phyloP scores from a whole-genome alignment of 169 alveolate species.

The Eimeria necatrix region DNA sequence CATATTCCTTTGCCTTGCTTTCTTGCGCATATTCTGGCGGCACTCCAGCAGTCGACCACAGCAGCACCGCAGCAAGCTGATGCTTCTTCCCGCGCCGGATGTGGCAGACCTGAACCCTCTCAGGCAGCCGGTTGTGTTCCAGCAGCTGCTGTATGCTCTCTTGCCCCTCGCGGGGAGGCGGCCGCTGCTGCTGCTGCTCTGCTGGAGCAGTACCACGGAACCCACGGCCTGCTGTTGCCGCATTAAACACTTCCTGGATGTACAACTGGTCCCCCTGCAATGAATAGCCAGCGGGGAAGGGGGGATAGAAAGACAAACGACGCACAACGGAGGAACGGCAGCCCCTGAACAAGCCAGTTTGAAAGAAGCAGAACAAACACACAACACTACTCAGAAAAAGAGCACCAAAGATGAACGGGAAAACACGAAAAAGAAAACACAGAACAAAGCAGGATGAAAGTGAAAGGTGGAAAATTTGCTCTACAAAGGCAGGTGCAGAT shows the following conservation, averaged over 20 bases:
- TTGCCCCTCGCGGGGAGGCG: conserved; percentile 24
- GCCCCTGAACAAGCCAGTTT: conserved; percentile 17
- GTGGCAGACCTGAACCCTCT: conserved; percentile 4
- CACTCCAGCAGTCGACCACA: conserved; percentile 9
- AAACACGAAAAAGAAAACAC: neutral
- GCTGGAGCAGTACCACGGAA: neutral
- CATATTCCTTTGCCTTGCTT: neutral
- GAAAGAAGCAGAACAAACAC: neutral
- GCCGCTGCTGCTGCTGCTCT: conserved; percentile 7
- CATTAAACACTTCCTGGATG: conserved; percentile 58
- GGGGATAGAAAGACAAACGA: conserved; percentile 87
- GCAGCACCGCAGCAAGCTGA: conserved; percentile 45
- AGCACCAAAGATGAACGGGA: no score
- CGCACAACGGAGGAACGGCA: conserved; percentile 82
- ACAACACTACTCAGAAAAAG: neutral
- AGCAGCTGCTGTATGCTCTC: conserved; percentile 75
- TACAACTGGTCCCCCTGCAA: conserved; percentile 81
- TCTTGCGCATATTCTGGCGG: neutral
- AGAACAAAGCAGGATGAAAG: neutral
- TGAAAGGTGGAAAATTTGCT: neutral
- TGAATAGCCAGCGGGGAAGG: conserved; percentile 84
- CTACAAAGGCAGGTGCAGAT: neutral
- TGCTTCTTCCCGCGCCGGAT: conserved; percentile 47
- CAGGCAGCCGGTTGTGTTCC: conserved; percentile 28
- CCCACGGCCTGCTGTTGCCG: neutral